phyloP scores from a whole-genome alignment of 345 rosid species.

The Melastoma malabathricum region DNA sequence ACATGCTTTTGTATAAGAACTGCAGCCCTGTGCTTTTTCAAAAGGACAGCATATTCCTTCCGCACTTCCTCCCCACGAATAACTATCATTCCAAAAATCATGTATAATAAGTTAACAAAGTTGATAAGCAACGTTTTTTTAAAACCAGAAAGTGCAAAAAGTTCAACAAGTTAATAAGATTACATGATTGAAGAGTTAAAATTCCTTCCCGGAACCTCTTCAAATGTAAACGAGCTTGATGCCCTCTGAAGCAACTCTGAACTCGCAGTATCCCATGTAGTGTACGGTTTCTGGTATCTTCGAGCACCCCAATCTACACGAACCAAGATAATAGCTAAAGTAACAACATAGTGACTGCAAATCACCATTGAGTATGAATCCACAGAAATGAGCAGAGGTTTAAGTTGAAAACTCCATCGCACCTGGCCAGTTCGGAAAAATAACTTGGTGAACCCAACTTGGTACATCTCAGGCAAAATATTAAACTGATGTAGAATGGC shows the following conservation, averaged over 20 bases:
- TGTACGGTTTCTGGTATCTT: conserved; percentile 93
- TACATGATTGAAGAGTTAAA: conserved; percentile 76
- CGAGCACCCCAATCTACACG: conserved; percentile 88
- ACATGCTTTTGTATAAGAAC: conserved; percentile 54
- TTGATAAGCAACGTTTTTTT: too few relatives aligned
- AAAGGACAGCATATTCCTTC: conserved; percentile 49
- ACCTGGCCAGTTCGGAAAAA: conserved; percentile 98
- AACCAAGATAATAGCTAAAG: conserved; percentile 20
- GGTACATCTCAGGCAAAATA: conserved; percentile 97
- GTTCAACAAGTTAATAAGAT: conserved; percentile 8
- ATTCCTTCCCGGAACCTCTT: conserved; percentile 59
- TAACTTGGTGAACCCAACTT: conserved; percentile 94
- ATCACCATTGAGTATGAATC: conserved; percentile 7
- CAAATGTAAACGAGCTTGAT: conserved; percentile 54
- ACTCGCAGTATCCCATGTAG: conserved; percentile 88
- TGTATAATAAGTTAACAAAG: too few relatives aligned
- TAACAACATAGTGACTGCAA: conserved; percentile 20
- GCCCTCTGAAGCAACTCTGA: conserved; percentile 93
- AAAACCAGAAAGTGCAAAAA: too few relatives aligned
- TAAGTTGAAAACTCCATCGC: conserved; percentile 6
- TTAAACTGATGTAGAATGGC: conserved; percentile 97
- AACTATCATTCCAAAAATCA: conserved; percentile 63
- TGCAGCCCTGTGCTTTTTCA: conserved; percentile 75
- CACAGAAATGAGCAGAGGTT: conserved; percentile 11
- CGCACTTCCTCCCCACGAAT: conserved; percentile 60